phyloP scores from a whole-genome alignment of 495 filamentous ascomycete species.

The Chaetomidium leptoderma region DNA sequence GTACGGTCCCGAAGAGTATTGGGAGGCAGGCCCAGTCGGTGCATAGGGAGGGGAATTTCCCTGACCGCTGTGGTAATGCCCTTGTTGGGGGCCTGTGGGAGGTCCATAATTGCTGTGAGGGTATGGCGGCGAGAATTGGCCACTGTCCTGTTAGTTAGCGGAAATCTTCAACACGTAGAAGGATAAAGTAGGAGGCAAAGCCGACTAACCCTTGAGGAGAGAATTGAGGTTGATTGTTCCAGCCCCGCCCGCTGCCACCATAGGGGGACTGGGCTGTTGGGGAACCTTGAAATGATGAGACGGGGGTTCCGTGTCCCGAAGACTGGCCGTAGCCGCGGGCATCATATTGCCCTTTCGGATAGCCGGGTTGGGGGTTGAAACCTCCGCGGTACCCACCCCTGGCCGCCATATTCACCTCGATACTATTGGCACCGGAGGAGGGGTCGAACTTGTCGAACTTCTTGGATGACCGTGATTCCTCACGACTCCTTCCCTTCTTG shows the following conservation, averaged over 20 bases:
- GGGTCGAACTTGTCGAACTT: slow-evolving; percentile 33
- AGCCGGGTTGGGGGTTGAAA: slow-evolving; percentile 33
- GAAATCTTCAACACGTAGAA: slow-evolving; percentile 14
- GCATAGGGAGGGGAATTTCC: slow-evolving; percentile 48
- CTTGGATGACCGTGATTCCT: slow-evolving; percentile 29
- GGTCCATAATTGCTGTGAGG: slow-evolving; percentile 52
- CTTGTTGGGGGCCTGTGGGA: slow-evolving; percentile 49
- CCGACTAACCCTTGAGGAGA: slow-evolving; percentile 57
- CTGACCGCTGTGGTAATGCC: slow-evolving; percentile 35
- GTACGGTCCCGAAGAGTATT: slow-evolving; percentile 50
- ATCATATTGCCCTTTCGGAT: slow-evolving; percentile 31
- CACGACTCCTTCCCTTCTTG: slow-evolving; percentile 34
- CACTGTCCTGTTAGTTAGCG: slow-evolving; percentile 32
- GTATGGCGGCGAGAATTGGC: slow-evolving; percentile 55
- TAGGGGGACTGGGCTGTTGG: slow-evolving; percentile 66
- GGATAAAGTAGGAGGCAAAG: neutral
- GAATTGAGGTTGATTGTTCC: slow-evolving; percentile 52
- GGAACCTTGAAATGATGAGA: slow-evolving; percentile 61
- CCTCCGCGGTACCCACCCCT: slow-evolving; percentile 40
- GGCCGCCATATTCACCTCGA: slow-evolving; percentile 45
- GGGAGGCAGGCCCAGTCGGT: slow-evolving; percentile 47
- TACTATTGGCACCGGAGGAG: slow-evolving; percentile 44
- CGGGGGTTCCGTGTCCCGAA: slow-evolving; percentile 55
- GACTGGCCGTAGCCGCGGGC: slow-evolving; percentile 52
- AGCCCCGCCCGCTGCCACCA: slow-evolving; percentile 55